Percentiles rank a stretch among this genome's conserved stretches.
phyloP scores from a whole-genome alignment of 768 basidiomycete genomes.

The Pleurotus giganteus region DNA sequence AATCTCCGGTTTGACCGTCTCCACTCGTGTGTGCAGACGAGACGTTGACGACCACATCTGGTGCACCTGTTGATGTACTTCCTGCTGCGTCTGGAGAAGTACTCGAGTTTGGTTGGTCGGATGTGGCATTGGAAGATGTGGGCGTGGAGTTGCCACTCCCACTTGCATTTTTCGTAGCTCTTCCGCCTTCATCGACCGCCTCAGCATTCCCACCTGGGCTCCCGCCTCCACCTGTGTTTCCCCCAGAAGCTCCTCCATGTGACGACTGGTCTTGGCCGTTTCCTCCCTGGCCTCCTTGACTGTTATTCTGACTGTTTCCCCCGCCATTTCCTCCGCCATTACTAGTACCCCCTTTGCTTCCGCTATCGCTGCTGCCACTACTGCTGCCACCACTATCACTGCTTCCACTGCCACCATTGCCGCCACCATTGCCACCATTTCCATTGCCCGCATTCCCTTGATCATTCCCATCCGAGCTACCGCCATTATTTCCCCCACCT shows the following conservation, averaged over 20 bases:
- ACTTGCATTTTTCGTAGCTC: background rate
- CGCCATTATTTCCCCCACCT: constrained; percentile 9
- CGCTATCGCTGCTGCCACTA: background rate
- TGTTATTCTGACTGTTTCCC: background rate
- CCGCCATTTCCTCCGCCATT: constrained; percentile 6
- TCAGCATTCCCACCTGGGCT: background rate
- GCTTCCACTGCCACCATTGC: background rate
- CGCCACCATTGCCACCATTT: constrained; percentile 1
- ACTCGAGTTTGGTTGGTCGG: too few relatives aligned
- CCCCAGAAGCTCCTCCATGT: constrained; percentile 1
- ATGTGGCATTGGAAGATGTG: background rate
- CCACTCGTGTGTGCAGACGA: background rate
- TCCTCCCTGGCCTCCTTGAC: background rate
- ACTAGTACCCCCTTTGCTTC: background rate
- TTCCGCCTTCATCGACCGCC: background rate
- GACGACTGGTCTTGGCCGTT: constrained; percentile 9
- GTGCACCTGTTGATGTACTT: constrained; percentile 4
- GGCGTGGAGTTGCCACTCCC: background rate
- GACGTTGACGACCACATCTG: background rate
- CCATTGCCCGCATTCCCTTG: constrained; percentile 10
- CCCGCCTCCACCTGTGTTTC: background rate
- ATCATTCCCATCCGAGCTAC: background rate
- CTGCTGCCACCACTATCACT: constrained; percentile 11
- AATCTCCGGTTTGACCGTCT: background rate
- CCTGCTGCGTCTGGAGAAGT: constrained; percentile 7